A percentile compares a stretch with the other conserved stretches of the same genome.
Conservation (phyloP, 345 rosid genomes). For the Aethionema arabicum region DNA sequence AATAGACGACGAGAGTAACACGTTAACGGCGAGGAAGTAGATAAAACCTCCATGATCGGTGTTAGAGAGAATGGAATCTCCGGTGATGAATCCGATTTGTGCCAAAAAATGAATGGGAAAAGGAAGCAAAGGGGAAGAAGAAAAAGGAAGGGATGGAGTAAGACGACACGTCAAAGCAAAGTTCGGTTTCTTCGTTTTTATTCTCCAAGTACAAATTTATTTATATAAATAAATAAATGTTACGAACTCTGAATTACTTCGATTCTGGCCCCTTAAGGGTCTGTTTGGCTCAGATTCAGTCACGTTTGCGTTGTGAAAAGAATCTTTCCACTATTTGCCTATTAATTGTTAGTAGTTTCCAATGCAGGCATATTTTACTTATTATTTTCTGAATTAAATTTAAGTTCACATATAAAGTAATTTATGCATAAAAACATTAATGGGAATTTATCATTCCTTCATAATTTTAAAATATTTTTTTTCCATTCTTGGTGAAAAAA, state of each 20-base stretch:
- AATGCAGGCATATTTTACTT: neutral
- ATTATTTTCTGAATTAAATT: neutral
- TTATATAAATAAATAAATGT: neutral
- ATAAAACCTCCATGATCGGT: constrained; percentile 51
- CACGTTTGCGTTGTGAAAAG: constrained; percentile 31
- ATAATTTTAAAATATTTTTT: too few species aligned
- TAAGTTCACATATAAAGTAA: too few species aligned
- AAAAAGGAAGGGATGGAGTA: constrained; percentile 44
- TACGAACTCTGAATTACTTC: neutral
- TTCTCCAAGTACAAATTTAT: neutral
- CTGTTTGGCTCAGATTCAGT: constrained; percentile 17
- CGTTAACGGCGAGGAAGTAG: constrained; percentile 58
- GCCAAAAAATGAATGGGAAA: constrained; percentile 9
- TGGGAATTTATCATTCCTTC: too few species aligned
- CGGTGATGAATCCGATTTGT: constrained; percentile 25
- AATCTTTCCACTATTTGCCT: constrained; percentile 21
- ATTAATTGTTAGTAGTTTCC: neutral
- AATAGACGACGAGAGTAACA: constrained; percentile 49
- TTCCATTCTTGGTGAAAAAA: too few species aligned
- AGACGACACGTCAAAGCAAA: constrained; percentile 45
- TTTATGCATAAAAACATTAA: too few species aligned
- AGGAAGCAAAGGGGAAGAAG: constrained; percentile 36
- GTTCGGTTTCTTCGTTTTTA: neutral
- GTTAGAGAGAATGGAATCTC: neutral
- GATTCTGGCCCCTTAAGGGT: neutral